These are phyloP conservation scores for Thalassiosira profunda DNA, from an alignment of 108 stramenopile genomes.

Conservation along the genomic window DNA sequence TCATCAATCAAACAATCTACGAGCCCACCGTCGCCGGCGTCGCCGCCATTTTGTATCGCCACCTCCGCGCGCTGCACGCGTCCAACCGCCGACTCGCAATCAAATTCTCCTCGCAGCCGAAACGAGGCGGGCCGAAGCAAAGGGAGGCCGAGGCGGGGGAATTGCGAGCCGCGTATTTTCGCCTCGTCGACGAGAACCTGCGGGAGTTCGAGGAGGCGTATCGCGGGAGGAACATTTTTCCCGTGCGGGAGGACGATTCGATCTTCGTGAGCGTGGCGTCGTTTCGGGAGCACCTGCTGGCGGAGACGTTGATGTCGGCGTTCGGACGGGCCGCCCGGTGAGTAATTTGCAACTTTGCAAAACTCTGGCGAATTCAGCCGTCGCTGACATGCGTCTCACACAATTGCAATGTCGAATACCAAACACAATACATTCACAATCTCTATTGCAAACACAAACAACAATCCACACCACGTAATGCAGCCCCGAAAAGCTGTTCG, in stretches of 20 bases:
- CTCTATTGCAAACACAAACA: too few species aligned
- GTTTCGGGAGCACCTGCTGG: slow-evolving; percentile 90
- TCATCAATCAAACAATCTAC: slow-evolving; percentile 41
- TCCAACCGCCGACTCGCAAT: too few species aligned
- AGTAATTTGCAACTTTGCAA: too few species aligned
- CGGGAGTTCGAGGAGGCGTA: slow-evolving; percentile 60
- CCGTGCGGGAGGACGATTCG: slow-evolving; percentile 69
- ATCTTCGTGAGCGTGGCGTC: slow-evolving; percentile 91
- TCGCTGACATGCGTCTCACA: too few species aligned
- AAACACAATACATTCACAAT: too few species aligned
- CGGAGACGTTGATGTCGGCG: slow-evolving; percentile 79
- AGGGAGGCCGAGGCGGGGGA: slow-evolving; percentile 26
- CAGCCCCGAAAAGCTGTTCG: slow-evolving; percentile 83
- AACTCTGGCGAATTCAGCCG: too few species aligned
- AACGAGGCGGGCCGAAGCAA: too few species aligned
- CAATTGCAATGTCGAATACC: too few species aligned
- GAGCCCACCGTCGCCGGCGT: slow-evolving; percentile 68
- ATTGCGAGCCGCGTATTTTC: slow-evolving; percentile 52
- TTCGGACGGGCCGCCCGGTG: slow-evolving; percentile 78
- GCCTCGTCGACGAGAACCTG: slow-evolving; percentile 47
- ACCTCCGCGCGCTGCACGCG: slow-evolving; percentile 44
- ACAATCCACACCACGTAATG: too few species aligned
- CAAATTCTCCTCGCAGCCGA: too few species aligned
- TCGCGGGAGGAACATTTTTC: slow-evolving; percentile 58
- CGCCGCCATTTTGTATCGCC: slow-evolving; percentile 52